phyloP scores from a whole-genome alignment of 2,329 filamentous ascomycete species.

The Diaporthe capsici region DNA sequence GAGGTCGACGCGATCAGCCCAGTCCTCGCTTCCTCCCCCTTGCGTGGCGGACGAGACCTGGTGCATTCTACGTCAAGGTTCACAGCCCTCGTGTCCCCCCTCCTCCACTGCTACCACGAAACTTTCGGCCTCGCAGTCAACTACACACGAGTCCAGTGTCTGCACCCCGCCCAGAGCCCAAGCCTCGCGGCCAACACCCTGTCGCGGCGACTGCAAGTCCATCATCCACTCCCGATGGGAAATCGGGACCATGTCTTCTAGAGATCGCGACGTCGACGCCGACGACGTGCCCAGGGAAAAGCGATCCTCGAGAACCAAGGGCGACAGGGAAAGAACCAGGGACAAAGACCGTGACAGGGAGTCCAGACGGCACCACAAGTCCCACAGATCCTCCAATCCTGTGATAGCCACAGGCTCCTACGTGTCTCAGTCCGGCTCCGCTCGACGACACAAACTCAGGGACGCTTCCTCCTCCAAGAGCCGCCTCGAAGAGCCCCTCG shows the following conservation, averaged over 20 bases:
- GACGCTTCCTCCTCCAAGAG: constrained; percentile 41
- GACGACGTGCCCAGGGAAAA: constrained; percentile 44
- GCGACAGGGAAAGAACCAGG: constrained; percentile 47
- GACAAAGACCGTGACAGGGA: constrained; percentile 53
- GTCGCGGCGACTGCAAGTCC: constrained; percentile 25
- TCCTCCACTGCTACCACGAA: constrained; percentile 23
- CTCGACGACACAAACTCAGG: constrained; percentile 47
- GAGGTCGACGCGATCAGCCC: neutral
- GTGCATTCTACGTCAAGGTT: constrained; percentile 11
- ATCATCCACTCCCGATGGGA: constrained; percentile 35
- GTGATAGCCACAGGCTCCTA: constrained; percentile 56
- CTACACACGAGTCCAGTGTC: constrained; percentile 24
- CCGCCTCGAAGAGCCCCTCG: constrained; percentile 41
- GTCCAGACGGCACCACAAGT: constrained; percentile 57
- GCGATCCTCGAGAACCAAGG: constrained; percentile 41
- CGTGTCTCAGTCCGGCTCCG: constrained; percentile 52
- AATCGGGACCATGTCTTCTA: constrained; percentile 40
- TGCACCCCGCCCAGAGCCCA: constrained; percentile 6
- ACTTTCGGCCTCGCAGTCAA: constrained; percentile 16
- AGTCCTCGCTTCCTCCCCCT: neutral
- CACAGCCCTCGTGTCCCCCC: constrained; percentile 12
- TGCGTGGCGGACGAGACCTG: neutral
- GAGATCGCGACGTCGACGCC: constrained; percentile 43
- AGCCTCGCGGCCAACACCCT: constrained; percentile 15
- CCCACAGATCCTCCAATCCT: constrained; percentile 57